Base-by-base conservation (phyloP, 2,329 filamentous ascomycete genomes). In the Dactylonectria macrodidyma region DNA sequence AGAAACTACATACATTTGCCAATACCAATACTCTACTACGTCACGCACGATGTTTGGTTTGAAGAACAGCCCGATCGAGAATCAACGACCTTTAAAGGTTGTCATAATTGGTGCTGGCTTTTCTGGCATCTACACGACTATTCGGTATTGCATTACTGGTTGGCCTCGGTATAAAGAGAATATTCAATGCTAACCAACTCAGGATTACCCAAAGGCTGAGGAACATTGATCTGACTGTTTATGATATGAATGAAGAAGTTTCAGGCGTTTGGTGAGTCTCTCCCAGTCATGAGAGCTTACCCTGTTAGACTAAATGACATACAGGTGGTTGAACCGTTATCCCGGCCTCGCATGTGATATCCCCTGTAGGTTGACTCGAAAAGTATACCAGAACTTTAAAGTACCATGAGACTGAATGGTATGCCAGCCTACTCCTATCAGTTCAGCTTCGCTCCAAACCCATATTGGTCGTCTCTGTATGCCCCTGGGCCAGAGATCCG, bases 331-430 rank as follows among this genome's bases (percentile, higher is more conserved):
- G 52, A 68, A 66, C 3, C 50, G 65, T 3, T 69, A 69, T 2
- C 67, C 67, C 3, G 67, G 67, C 1, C 59, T 67, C 1, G 67
- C 67, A 9, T 69, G 67, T 14, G 67, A 69, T 34, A 66, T 69
- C 12, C 67, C 67, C 9, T 68, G 67, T 65, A 11, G 56, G 65
- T 46, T 12, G 7, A 2, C n/a, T 33, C 10, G 4, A 7, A 6
- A 19, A n/a, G 10, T 34, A 26, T 9, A 26, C 5, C 12, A 19
- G 10, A 4, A 8, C 8, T 22, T 3, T 11, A 12, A 30, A 30
- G 26, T 2, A 30, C 26, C 26, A 30, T 30, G 26, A 30, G 26
- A 30, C 26, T 30, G 26, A 30, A 30, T 30, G 26, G 1, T 4
- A 30, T 30, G 26, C 33, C 3, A 54, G 50, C 50, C 10, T 36